Conservation (phyloP, 1,284 basidiomycete species). For the Puccinia sorghi region DNA sequence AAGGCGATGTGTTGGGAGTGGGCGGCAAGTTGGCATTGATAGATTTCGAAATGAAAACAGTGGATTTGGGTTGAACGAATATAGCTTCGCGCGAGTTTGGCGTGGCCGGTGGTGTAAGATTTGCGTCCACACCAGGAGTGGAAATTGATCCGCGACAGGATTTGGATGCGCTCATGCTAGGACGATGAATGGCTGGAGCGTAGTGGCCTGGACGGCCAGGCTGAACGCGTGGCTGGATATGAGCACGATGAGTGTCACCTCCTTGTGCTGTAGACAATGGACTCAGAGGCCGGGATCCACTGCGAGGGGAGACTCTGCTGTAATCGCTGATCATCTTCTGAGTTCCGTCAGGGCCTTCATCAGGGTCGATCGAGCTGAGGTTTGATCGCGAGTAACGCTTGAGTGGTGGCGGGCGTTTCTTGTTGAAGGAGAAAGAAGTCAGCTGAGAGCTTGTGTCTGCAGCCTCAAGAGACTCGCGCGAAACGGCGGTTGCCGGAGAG, state of each 20-base stretch:
- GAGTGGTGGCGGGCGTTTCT: conserved; percentile 24
- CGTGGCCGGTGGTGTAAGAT: conserved; percentile 32
- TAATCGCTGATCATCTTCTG: neutral
- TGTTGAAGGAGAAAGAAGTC: conserved; percentile 20
- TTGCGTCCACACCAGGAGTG: neutral
- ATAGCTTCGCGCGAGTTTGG: conserved; percentile 16
- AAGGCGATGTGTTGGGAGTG: conserved; percentile 14
- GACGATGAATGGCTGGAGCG: neutral
- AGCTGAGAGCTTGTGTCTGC: conserved; percentile 9
- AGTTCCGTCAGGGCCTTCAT: conserved; percentile 8
- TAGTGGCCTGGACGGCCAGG: conserved; percentile 3
- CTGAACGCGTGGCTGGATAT: neutral
- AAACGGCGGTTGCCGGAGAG: neutral
- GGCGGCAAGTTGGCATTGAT: conserved; percentile 14
- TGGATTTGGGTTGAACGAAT: neutral
- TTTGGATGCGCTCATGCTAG: neutral
- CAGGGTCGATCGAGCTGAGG: conserved; percentile 14
- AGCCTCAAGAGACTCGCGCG: neutral
- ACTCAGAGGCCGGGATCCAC: neutral
- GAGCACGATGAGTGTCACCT: neutral
- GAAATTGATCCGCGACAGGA: neutral
- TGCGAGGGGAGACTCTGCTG: conserved; percentile 2
- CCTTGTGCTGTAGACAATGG: neutral
- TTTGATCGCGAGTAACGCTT: neutral
- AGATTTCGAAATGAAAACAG: neutral